These are phyloP conservation scores for Vinca major DNA, from an alignment of 305 asterid species.

Conservation along the genomic window DNA sequence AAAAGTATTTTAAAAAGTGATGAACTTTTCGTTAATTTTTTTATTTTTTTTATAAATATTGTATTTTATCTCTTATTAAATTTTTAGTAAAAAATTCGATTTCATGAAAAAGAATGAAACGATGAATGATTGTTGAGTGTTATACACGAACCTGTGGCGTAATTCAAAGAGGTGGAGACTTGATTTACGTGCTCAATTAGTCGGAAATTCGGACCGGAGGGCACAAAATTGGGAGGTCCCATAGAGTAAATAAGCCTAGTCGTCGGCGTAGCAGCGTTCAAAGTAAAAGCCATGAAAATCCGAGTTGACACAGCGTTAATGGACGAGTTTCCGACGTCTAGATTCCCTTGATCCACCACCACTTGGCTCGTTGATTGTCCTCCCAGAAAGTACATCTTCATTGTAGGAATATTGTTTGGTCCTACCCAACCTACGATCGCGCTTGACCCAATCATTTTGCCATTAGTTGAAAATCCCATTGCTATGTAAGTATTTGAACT, in stretches of 20 bases:
- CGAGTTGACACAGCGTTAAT: slow-evolving; percentile 16
- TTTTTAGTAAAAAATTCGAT: no score
- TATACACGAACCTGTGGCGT: slow-evolving; percentile 50
- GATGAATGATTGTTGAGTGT: neutral
- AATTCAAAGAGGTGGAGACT: slow-evolving; percentile 40
- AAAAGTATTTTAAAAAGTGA: no score
- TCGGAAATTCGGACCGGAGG: slow-evolving; percentile 24
- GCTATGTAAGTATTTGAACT: slow-evolving; percentile 50
- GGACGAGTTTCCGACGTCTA: slow-evolving; percentile 36
- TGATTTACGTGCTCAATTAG: slow-evolving; percentile 38
- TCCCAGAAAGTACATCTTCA: slow-evolving; percentile 47
- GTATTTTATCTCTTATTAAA: no score
- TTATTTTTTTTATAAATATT: no score
- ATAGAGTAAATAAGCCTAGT: slow-evolving; percentile 46
- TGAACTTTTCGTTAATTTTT: no score
- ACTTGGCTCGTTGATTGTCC: slow-evolving; percentile 45
- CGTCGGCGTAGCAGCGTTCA: slow-evolving; percentile 32
- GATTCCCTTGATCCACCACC: slow-evolving; percentile 26
- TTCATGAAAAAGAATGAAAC: no score
- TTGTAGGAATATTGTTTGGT: slow-evolving; percentile 15
- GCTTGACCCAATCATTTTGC: slow-evolving; percentile 74
- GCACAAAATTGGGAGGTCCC: slow-evolving; percentile 43
- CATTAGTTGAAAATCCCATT: slow-evolving; percentile 73
- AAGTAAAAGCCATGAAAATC: slow-evolving; percentile 51
- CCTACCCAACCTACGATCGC: slow-evolving; percentile 77